These are phyloP conservation scores for Cutaneotrichosporon sp. DNA, from an alignment of 1,284 basidiomycete species.

Conservation along the genomic window DNA sequence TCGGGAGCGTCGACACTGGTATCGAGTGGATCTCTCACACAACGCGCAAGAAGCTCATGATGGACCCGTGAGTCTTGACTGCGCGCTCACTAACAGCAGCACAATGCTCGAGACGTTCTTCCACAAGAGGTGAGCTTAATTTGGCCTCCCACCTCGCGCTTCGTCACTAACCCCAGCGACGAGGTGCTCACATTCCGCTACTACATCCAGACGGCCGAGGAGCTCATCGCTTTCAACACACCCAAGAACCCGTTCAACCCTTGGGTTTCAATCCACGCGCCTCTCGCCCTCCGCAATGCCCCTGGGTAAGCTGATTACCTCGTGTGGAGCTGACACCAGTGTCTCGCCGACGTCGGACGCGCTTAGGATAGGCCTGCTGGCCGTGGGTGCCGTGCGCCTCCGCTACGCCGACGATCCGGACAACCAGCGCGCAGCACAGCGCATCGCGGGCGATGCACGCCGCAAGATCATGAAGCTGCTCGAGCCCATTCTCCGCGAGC, in stretches of 20 bases:
- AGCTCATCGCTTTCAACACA: conserved; percentile 47
- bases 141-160: background rate
- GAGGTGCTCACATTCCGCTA: conserved; percentile 47
- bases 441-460: conserved; percentile 32
- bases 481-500: conserved; percentile 26
- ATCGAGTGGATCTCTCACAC: conserved; percentile 25
- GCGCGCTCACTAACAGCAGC: background rate
- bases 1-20: conserved; percentile 4
- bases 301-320: conserved; percentile 38
- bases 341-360: conserved; percentile 39
- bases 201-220: conserved; percentile 41
- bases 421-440: conserved; percentile 33
- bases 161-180: conserved; percentile 28
- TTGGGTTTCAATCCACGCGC: conserved; percentile 45
- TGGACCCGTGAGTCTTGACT: conserved; percentile 35
- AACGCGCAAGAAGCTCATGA: conserved; percentile 27
- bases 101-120: conserved; percentile 13
- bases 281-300: conserved; percentile 39
- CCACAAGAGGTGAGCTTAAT: conserved; percentile 3
- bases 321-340: conserved; percentile 17
- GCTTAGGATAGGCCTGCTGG: conserved; percentile 40
- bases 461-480: conserved; percentile 31
- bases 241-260: conserved; percentile 42
- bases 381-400: conserved; percentile 46
- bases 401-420: conserved; percentile 35